phyloP scores from a whole-genome alignment of 306 rosid genomes.

The Pueraria montana region DNA sequence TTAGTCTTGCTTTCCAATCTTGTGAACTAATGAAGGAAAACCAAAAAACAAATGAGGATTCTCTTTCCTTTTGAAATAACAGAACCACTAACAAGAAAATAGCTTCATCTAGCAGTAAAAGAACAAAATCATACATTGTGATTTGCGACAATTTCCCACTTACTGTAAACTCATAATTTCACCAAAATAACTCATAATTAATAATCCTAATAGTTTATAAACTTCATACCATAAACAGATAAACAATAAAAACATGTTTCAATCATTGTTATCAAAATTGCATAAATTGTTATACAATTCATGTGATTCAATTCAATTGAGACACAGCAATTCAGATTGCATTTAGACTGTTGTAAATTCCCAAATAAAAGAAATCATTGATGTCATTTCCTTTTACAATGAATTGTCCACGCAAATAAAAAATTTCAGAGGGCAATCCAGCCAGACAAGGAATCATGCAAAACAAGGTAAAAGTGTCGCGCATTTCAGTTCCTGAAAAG shows the following conservation, averaged over 20 bases:
- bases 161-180: constrained; percentile 20
- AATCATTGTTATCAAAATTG: neutral
- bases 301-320: neutral
- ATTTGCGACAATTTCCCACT: neutral
- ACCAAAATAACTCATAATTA: neutral
- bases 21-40: constrained; percentile 69
- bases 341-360: neutral
- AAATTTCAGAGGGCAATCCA: neutral
- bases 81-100: constrained; percentile 19
- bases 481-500: neutral
- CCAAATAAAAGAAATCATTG: neutral
- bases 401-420: neutral
- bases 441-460: too few species aligned
- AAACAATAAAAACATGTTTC: neutral
- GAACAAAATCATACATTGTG: neutral
- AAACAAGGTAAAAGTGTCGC: neutral
- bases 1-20: constrained; percentile 95
- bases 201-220: neutral
- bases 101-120: constrained; percentile 18
- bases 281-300: neutral
- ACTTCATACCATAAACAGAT: neutral
- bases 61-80: constrained; percentile 15
- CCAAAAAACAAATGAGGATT: constrained; percentile 18
- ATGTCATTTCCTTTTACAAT: neutral
- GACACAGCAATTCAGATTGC: neutral